Evolutionary conservation across 2,329 filamentous ascomycete species (phyloP).

Genomic region (Coleophoma crateriformis): DNA sequence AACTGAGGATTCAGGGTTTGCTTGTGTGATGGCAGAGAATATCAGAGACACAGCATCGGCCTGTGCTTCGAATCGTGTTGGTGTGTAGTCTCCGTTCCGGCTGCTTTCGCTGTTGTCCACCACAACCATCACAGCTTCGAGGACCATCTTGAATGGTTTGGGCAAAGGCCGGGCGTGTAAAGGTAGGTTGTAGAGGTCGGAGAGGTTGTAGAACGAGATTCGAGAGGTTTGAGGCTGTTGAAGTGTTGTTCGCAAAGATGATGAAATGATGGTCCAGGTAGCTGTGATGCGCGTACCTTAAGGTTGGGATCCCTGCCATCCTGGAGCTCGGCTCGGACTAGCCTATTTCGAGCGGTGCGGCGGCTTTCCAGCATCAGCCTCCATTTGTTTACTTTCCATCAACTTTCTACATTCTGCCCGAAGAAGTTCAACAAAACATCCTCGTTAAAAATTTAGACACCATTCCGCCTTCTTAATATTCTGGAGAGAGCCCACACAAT

Average conservation of each 20-base stretch:
- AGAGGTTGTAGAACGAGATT: not conserved
- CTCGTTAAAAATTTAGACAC: no score
- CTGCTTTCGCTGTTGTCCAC: slow-evolving; percentile 99
- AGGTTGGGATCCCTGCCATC: slow-evolving; percentile 14
- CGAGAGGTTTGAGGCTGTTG: slow-evolving; percentile 1
- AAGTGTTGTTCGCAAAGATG: slow-evolving; percentile 5
- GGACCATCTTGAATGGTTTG: slow-evolving; percentile 67
- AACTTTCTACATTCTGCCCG: slow-evolving; percentile 1
- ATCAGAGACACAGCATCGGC: slow-evolving; percentile 91
- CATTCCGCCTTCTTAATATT: no score
- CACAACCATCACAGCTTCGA: slow-evolving; percentile 99
- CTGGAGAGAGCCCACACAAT: no score
- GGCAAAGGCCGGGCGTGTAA: not conserved
- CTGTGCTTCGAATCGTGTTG: slow-evolving; percentile 94
- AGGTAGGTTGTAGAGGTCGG: not conserved
- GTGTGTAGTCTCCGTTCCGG: slow-evolving; percentile 89
- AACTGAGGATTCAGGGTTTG: slow-evolving; percentile 94
- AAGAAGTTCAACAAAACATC: no score
- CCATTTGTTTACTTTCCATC: slow-evolving; percentile 35
- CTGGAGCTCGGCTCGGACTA: slow-evolving; percentile 11
- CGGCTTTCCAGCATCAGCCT: slow-evolving; percentile 10
- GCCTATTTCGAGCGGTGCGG: slow-evolving; percentile 10
- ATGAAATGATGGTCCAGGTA: slow-evolving; percentile 15
- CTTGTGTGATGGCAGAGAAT: slow-evolving; percentile 91
- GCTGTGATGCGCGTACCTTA: slow-evolving; percentile 20